Base-by-base conservation (phyloP, 1,284 basidiomycete species). In the Irpex rosettiformis region DNA sequence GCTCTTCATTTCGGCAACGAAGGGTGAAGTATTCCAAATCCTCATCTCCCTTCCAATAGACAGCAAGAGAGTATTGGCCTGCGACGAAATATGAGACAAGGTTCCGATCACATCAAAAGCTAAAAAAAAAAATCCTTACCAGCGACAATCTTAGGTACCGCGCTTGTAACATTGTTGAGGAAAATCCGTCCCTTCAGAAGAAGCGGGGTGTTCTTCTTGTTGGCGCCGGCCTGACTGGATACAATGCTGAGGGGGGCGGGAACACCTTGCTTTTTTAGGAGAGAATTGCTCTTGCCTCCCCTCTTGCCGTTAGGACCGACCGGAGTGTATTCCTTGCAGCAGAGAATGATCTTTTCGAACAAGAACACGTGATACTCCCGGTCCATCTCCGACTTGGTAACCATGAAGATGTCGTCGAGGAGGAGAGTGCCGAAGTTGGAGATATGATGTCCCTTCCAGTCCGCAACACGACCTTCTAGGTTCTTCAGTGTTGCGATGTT, bases 361-460 rank as follows among this genome's bases (percentile, higher is more conserved):
- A 99, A 80, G 80, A 98, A 99, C 58, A 99, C 96, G 69, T 97
- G 94, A 70, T 99, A 99, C 72, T 99, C 97, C 65, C 96, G 84
- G 72, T 98, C 95, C 66, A 95, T 93, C 62, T 97, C 95, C 61
- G 90, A 93, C 76, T 99, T 99, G 66, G 93, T 95, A 56, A 99
- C 97, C 62, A 90, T 87, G 74, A 99, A 99, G 60, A 94, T 84
- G 72, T 98, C 96, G 70, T 98, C 94, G 22, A 98, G 85, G 37
- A 96, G 81, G 51, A 99, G 86, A 62, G 91, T 85, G 61, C 97
- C 97, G 66, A 99, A 99, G 66, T 93, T 91, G 65, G 87, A 86
- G 47, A 98, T 82, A 69, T 96, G 93, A 75, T 99, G 97, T 4
- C 96, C 96, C 73, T 99, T 99, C 97, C 97, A 99, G 73, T 99